A percentile compares a stretch with the other conserved stretches of the same genome.
phyloP scores from a whole-genome alignment of 345 rosid genomes.

The Camelina hispida region DNA sequence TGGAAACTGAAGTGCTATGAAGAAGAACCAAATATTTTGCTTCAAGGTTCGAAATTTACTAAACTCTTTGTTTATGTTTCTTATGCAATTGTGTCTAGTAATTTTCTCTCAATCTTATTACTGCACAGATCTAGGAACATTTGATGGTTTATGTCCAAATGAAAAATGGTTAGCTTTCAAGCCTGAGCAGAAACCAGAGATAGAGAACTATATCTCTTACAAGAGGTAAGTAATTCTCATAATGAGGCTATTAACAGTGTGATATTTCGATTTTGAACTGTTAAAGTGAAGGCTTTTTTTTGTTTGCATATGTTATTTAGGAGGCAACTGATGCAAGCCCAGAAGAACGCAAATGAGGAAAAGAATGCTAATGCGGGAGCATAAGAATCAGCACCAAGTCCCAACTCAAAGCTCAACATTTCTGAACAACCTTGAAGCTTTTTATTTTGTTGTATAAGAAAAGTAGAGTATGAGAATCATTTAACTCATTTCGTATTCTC shows the following conservation, averaged over 20 bases:
- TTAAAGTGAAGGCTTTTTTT: neutral
- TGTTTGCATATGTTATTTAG: slow-evolving; percentile 8
- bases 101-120: neutral
- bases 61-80: slow-evolving; percentile 6
- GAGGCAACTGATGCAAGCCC: slow-evolving; percentile 15
- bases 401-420: neutral
- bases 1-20: slow-evolving; percentile 69
- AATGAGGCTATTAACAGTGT: neutral
- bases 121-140: slow-evolving; percentile 52
- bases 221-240: slow-evolving; percentile 45
- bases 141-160: slow-evolving; percentile 38
- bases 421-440: neutral
- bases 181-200: slow-evolving; percentile 58
- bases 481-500: neutral
- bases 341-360: slow-evolving; percentile 2
- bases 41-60: slow-evolving; percentile 61
- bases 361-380: neutral
- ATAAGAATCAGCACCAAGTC: neutral
- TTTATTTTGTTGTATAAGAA: neutral
- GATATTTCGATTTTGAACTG: neutral
- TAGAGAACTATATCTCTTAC: slow-evolving; percentile 66
- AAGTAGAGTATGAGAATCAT: neutral
- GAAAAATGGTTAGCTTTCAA: slow-evolving; percentile 75
- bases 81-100: neutral
- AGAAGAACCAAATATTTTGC: slow-evolving; percentile 53